Evolutionary conservation across 108 stramenopile genomes (phyloP).

Genomic region (Fistulifera solaris): DNA sequence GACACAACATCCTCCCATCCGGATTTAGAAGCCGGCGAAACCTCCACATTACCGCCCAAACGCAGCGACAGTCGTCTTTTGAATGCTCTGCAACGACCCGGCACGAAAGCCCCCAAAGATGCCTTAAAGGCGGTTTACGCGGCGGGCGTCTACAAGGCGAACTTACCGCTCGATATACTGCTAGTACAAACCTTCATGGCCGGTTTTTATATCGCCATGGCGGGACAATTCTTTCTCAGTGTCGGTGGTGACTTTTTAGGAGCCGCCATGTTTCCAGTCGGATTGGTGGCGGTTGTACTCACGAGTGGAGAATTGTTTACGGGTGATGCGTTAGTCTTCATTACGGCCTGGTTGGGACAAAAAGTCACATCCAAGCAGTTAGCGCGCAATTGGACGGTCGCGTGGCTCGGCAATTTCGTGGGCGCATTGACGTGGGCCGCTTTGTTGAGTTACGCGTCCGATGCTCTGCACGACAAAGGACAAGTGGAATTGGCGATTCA

Average conservation of each 20-base stretch:
- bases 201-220: conserved; percentile 32
- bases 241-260: conserved; percentile 24
- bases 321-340: conserved; percentile 32
- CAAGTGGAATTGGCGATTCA: conserved; percentile 17
- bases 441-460: conserved; percentile 12
- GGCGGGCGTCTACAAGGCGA: conserved; percentile 31
- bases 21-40: too few species aligned
- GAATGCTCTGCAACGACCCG: not conserved
- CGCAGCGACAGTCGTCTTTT: too few species aligned
- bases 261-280: conserved; percentile 22
- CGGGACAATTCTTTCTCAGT: conserved; percentile 27
- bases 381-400: conserved; percentile 31
- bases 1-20: too few species aligned
- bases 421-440: conserved; percentile 27
- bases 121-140: conserved; percentile 28
- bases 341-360: conserved; percentile 17
- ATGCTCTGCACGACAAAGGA: conserved; percentile 22
- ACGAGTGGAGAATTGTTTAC: conserved; percentile 34
- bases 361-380: conserved; percentile 14
- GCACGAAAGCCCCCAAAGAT: conserved; percentile 25
- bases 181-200: conserved; percentile 35
- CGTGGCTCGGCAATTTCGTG: conserved; percentile 24
- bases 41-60: too few species aligned
- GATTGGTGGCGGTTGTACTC: conserved; percentile 26
- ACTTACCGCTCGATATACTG: conserved; percentile 16